Conservation (phyloP, 768 basidiomycete species). For the Dacryopinax spathularia region DNA sequence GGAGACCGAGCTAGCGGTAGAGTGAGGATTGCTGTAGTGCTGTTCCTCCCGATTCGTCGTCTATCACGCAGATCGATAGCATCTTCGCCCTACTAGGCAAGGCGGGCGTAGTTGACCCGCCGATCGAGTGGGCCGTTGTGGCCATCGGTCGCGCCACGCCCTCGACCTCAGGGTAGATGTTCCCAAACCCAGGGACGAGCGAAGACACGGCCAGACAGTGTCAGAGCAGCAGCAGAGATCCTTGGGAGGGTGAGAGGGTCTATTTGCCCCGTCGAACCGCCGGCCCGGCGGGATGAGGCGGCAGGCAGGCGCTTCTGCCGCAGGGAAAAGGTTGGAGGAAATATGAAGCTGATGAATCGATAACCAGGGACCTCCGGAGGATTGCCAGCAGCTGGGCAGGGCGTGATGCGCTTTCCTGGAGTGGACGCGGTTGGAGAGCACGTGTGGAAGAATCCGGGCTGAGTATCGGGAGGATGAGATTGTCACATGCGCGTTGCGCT, state of each 20-base stretch:
- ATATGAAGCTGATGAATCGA: conserved; percentile 1
- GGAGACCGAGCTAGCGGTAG: background rate
- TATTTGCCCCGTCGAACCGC: background rate
- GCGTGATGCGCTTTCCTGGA: background rate
- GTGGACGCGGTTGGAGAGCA: background rate
- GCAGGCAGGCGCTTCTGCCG: background rate
- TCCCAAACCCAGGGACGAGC: background rate
- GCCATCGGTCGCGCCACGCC: background rate
- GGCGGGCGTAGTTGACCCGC: background rate
- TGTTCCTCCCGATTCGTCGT: no score
- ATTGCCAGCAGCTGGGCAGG: no score
- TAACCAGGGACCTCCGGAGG: no score
- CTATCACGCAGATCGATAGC: background rate
- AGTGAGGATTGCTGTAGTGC: background rate
- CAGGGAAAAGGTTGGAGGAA: background rate
- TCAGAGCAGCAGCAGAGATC: background rate
- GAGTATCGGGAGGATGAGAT: no score
- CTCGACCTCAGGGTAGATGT: no score
- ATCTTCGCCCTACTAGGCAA: background rate
- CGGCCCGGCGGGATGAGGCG: background rate
- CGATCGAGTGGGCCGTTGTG: background rate
- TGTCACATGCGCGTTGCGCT: background rate
- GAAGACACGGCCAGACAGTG: background rate
- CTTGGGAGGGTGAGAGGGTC: background rate
- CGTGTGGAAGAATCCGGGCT: background rate